Conservation (phyloP, 2,329 filamentous ascomycete genomes). For the Claviceps africana region DNA sequence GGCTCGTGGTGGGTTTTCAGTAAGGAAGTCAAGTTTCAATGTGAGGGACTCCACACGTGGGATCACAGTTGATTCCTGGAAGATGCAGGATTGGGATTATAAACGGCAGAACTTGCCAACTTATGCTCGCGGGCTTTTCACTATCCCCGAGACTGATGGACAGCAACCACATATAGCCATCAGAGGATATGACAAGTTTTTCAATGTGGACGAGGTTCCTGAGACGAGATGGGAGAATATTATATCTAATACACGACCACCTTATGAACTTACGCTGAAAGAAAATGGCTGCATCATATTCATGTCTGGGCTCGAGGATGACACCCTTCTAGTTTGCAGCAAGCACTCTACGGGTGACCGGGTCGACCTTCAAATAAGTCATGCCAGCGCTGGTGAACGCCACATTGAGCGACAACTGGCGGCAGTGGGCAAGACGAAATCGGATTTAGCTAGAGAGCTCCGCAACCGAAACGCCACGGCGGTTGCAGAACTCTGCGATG, state of each 20-base stretch:
- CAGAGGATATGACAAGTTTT: constrained; percentile 97
- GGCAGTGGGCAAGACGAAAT: constrained; percentile 60
- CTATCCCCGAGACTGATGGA: constrained; percentile 48
- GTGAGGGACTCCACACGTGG: constrained; percentile 48
- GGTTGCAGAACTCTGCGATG: constrained; percentile 91
- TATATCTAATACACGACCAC: constrained; percentile 58
- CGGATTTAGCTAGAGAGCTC: constrained; percentile 64
- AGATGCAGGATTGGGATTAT: constrained; percentile 91
- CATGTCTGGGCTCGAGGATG: constrained; percentile 80
- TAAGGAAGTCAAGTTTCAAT: constrained; percentile 67
- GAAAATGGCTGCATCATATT: constrained; percentile 99
- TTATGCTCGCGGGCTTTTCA: constrained; percentile 89
- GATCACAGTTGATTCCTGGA: constrained; percentile 76
- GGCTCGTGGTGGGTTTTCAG: constrained; percentile 48
- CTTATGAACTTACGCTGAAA: constrained; percentile 92
- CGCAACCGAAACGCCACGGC: constrained; percentile 77
- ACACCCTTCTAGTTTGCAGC: constrained; percentile 86
- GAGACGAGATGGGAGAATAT: constrained; percentile 78
- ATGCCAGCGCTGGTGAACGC: constrained; percentile 69
- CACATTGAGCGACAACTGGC: constrained; percentile 72
- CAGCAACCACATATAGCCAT: constrained; percentile 65
- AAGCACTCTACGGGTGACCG: constrained; percentile 89
- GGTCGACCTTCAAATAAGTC: constrained; percentile 57
- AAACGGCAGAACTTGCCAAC: constrained; percentile 76
- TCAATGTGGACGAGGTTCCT: constrained; percentile 74